Base-by-base conservation (phyloP, 192 early-diverging fungal species). In the Coemansia biformis region DNA sequence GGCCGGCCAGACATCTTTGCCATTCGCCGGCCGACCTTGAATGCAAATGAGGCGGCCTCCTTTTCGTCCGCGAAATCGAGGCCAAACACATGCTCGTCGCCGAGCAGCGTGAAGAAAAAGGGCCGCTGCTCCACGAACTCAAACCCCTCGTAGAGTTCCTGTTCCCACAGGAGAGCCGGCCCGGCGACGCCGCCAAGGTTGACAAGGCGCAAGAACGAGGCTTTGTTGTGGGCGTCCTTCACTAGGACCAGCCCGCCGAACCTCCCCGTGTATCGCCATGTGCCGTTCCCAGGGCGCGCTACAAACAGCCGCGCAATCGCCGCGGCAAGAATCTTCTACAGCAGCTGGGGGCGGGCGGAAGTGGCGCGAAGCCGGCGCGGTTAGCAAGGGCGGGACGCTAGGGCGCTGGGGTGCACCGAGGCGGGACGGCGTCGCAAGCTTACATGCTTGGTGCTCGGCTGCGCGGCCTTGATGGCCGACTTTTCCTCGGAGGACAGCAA, bases 291-390 rank as follows among this genome's bases (percentile, higher is more conserved):
- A 4, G 88, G 85, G 47, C 77, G 75, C 18, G 86, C 86, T 12
- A 84, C 76, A 77, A 83, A 88, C 34, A 90, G 57, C 22, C 86
- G 77, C 18, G 85, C 86, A 10, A 88, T 82, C 6, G 85, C 84
- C 2, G 88, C 88, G 1, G 78, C 83, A 32, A 86, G 64, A 47
- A 90, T 86, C 79, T 86, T 87, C 87, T 86, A 79, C 48, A 50
- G 17, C 10, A 11, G 21, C 12, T n/a, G n/a, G n/a, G n/a, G n/a
- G 7, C 21, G 2, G 1, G 30, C 18, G 31, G n/a, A 24, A 33
- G 19, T 33, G 22, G 14, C 45, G 23, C 11, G 7, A 14, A n/a
- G n/a, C n/a, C n/a, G n/a, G n/a, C n/a, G n/a, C n/a, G n/a, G n/a
- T n/a, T n/a, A n/a, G n/a, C n/a, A n/a, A n/a, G n/a, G n/a, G n/a